Evolutionary conservation across 805 yeast species (phyloP), one percentile per base, ranked within the genome.

Genomic region (Candida lessepsii): DNA sequence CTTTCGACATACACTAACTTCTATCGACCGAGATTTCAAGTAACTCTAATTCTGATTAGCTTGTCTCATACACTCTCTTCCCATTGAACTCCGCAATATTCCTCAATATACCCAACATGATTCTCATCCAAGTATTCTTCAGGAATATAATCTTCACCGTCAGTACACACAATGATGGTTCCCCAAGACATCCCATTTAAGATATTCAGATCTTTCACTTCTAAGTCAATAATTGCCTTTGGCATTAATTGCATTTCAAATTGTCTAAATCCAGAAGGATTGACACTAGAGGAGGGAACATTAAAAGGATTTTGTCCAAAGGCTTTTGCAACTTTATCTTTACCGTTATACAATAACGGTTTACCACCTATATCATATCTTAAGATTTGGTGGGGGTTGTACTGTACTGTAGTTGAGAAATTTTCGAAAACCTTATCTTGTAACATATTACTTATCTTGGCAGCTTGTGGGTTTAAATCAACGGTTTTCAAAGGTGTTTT

Each of bases 151-250:
- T 86, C 95, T 48, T 78, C 81, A 6, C 63, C 61, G 50, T 86
- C 89, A 0, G 96, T 86, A 29, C 81, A 86, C 1, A 91, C 85
- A 18, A 87, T 65, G 21, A 93, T 85, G 0, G 98, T 86, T 1
- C 97, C 98, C 99, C 99, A 93, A 47, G 91, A 95, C 95, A 91
- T 91, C 9, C 98, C 97, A 25, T 78, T 78, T 30, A 74, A 52
- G 5, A 57, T 50, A 27, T 45, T 46, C 15, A 38, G 40, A 3
- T 47, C 43, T 9, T 46, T 47, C 30, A 69, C 70, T 56, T 91
- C 97, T 32, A 93, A 70, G 53, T 87, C 91, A 37, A 86, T 70
- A 39, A 93, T 91, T 39, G 89, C 78, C 57, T 87, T 87, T 2
- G 99, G 99, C 97, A 91, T 91, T 40, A 93, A 60, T 58, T 93